Evolutionary conservation across 352 stramenopile genomes (phyloP).

Genomic region (Phytophthora pistaciae): DNA sequence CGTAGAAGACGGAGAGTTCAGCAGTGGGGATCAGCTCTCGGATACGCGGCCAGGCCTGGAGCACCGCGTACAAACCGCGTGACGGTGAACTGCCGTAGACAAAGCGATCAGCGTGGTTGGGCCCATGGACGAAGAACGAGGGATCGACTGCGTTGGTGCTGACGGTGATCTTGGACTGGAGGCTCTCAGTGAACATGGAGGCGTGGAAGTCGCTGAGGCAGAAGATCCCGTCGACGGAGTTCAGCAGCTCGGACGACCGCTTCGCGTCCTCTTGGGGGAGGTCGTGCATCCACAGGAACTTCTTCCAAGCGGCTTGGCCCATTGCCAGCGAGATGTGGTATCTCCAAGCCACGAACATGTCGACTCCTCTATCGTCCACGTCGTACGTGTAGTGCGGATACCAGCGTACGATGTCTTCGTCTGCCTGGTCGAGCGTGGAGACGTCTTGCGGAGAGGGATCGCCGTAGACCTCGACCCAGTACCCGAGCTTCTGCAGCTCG

Average conservation of each 20-base stretch:
- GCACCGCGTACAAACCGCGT: slow-evolving; percentile 74
- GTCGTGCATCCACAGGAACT: slow-evolving; percentile 91
- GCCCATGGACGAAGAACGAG: slow-evolving; percentile 63
- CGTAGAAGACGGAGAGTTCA: slow-evolving; percentile 89
- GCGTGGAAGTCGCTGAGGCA: slow-evolving; percentile 87
- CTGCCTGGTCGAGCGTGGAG: slow-evolving; percentile 24
- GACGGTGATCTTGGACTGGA: slow-evolving; percentile 64
- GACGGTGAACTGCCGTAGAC: slow-evolving; percentile 90
- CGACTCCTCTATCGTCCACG: slow-evolving; percentile 52
- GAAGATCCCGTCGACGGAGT: slow-evolving; percentile 73
- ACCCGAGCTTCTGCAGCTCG: slow-evolving; percentile 83
- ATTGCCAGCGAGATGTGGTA: slow-evolving; percentile 88
- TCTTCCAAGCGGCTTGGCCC: slow-evolving; percentile 37
- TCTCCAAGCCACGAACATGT: slow-evolving; percentile 93
- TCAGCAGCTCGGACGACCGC: slow-evolving; percentile 49
- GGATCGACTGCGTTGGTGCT: slow-evolving; percentile 83
- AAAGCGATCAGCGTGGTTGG: slow-evolving; percentile 71
- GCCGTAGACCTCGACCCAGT: slow-evolving; percentile 90
- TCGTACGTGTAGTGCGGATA: slow-evolving; percentile 84
- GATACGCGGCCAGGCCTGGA: slow-evolving; percentile 82
- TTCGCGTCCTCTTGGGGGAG: slow-evolving; percentile 47
- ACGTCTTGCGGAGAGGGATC: slow-evolving; percentile 66
- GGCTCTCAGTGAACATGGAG: slow-evolving; percentile 47
- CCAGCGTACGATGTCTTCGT: slow-evolving; percentile 62
- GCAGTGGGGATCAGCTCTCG: slow-evolving; percentile 57